Evolutionary conservation across 1,284 basidiomycete species (phyloP), one percentile per base, ranked within the genome.

Genomic region (Marasmius oreades): DNA sequence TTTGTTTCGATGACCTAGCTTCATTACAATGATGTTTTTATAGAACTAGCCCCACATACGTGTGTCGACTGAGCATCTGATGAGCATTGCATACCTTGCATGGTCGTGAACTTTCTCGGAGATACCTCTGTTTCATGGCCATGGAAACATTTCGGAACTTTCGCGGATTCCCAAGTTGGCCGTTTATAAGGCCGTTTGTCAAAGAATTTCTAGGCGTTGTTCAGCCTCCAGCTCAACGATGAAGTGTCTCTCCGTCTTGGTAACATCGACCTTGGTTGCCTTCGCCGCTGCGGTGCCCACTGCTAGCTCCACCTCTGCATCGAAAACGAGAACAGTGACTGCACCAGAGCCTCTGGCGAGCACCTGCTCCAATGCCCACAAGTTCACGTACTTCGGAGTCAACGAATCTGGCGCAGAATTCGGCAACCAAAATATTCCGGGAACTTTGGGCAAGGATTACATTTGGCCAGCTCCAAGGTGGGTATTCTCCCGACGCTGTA

Each of bases 351-450:
- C 37, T 44, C 24, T 43, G 26, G 59, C 64, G 16, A 43, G 53
- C 36, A 53, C 56, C 42, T 77, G 76, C 66, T 62, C 76, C 10
- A 71, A 72, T 28, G 63, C 70, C 12, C 67, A 66, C 62, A 84
- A 84, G 68, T 85, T 86, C 77, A 73, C 75, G 62, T 82, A 72
- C 71, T 83, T 84, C 61, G 84, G 84, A 68, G 83, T 85, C 31
- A 85, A 81, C 69, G 70, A 85, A 65, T 79, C 80, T 64, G 80
- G 82, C 59, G 84, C 81, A 47, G 47, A 50, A 50, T 50, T 50
- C n/a, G 47, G 47, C 20, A 28, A 50, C 23, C 11, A n/a, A 4
- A 50, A 50, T n/a, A 50, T 50, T 14, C 47, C 47, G 4, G 47
- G 47, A 33, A 31, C 31, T 23, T 28, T 28, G 26, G 47, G 47